Conservation (phyloP, 2,329 filamentous ascomycete genomes). For the Biscogniauxia marginata region DNA sequence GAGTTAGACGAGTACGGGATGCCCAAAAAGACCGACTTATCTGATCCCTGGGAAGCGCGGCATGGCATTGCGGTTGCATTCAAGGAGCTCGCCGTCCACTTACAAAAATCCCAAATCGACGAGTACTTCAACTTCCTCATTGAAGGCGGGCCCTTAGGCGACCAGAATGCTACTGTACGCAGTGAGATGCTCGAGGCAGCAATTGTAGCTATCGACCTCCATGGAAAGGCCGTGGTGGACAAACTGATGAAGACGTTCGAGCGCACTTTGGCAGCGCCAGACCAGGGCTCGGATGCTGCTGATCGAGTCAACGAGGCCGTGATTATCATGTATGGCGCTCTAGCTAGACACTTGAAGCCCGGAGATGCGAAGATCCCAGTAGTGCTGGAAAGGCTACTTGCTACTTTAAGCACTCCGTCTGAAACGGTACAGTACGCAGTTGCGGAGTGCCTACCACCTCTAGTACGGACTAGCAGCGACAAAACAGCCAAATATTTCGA, state of each 20-base stretch:
- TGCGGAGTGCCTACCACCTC: constrained; percentile 85
- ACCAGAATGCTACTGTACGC: constrained; percentile 73
- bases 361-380: constrained; percentile 87
- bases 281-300: constrained; percentile 75
- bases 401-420: constrained; percentile 88
- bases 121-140: constrained; percentile 84
- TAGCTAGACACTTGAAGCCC: constrained; percentile 80
- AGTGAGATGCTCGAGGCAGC: constrained; percentile 91
- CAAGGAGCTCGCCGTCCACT: constrained; percentile 71
- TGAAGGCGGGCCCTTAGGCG: constrained; percentile 80
- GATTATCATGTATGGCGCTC: constrained; percentile 92
- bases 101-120: constrained; percentile 69
- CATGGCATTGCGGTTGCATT: constrained; percentile 88
- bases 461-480: constrained; percentile 78
- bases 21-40: constrained; percentile 82
- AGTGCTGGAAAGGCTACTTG: constrained; percentile 82
- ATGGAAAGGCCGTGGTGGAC: constrained; percentile 81
- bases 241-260: constrained; percentile 92
- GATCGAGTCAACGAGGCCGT: constrained; percentile 96
- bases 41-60: constrained; percentile 87
- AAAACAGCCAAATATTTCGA: constrained; percentile 79
- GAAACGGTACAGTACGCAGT: constrained; percentile 97
- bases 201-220: constrained; percentile 73
- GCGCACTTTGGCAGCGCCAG: constrained; percentile 77
- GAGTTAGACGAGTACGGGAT: constrained; percentile 93